Evolutionary conservation across 208 protist genomes (phyloP), one percentile per base, ranked within the genome.

Genomic region (Crithidia fasciculata): DNA sequence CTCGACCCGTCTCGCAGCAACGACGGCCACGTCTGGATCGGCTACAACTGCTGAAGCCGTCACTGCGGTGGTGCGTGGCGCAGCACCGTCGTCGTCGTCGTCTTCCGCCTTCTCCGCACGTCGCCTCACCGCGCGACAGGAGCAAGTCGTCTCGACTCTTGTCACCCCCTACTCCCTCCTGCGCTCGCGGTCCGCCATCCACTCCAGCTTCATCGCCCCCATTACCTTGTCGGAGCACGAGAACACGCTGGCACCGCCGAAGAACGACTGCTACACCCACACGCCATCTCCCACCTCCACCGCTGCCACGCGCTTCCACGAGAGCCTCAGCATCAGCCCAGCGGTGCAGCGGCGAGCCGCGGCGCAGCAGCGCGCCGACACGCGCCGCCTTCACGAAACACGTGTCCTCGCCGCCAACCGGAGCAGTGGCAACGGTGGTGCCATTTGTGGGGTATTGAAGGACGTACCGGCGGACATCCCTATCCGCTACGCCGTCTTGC

Each of bases 401-500:
- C 72, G 50, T 43, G 28, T 50, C 16, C 72, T 55, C 61, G 39
- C 58, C 0, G 44, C 50, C 52, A 58, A 36, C 41, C 8, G 36
- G 8, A 55, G 50, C 64, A 53, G 28, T 50, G 41, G 19, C 41
- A 47, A 44, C 45, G 19, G 54, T 36, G 45, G 68, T 37, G 63
- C 66, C 41, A 16, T 63, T 19, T 44, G 49, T 5, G 47, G 37
- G 0, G 13, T 74, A 12, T 55, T 74, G 68, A 53, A 53, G 18
- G 74, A 80, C 54, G 58, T 74, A n/a, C 74, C 74, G 2, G 61
- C 56, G 4, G 74, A 80, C 36, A 80, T 71, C 39, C 68, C 74
- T 15, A 74, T 80, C 50, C 83, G 61, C 13, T 87, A 88, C 58
- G 72, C 69, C 8, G 78, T 88, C 39, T 59, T 91, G 44, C 86